Evolutionary conservation across 495 filamentous ascomycete genomes (phyloP).

Genomic region (Penicillium cosmopolitanum): DNA sequence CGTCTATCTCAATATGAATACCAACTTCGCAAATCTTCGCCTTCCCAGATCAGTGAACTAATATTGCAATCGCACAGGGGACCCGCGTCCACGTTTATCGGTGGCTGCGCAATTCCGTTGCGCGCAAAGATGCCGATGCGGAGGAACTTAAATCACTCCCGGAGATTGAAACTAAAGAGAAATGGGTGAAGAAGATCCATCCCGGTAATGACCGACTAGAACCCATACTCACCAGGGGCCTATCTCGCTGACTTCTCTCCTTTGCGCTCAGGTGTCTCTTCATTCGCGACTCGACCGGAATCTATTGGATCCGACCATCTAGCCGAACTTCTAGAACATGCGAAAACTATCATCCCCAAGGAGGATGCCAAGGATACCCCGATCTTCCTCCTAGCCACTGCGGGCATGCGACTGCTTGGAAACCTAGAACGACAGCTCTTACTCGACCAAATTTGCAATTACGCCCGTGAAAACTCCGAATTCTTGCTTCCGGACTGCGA

Average conservation of each 20-base stretch:
- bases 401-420: conserved; percentile 92
- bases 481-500: conserved; percentile 91
- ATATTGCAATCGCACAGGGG: conserved; percentile 51
- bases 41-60: conserved; percentile 3
- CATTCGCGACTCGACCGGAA: conserved; percentile 77
- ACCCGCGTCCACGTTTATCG: conserved; percentile 92
- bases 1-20: conserved; percentile 19
- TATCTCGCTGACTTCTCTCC: conserved; percentile 10
- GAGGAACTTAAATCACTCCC: conserved; percentile 73
- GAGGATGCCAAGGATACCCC: conserved; percentile 82
- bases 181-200: conserved; percentile 91
- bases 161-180: conserved; percentile 75
- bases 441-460: conserved; percentile 79
- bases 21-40: background rate
- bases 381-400: conserved; percentile 92
- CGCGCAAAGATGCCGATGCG: conserved; percentile 61
- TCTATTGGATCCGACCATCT: conserved; percentile 83
- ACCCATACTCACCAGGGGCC: background rate
- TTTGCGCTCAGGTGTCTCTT: conserved; percentile 69
- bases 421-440: conserved; percentile 70
- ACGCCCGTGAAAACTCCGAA: conserved; percentile 73
- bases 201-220: conserved; percentile 60
- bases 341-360: conserved; percentile 76
- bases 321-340: conserved; percentile 77
- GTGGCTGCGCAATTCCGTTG: conserved; percentile 78